Base-by-base conservation (phyloP, 1,139 yeast genomes). In the Trichomonascaceae sp. region DNA sequence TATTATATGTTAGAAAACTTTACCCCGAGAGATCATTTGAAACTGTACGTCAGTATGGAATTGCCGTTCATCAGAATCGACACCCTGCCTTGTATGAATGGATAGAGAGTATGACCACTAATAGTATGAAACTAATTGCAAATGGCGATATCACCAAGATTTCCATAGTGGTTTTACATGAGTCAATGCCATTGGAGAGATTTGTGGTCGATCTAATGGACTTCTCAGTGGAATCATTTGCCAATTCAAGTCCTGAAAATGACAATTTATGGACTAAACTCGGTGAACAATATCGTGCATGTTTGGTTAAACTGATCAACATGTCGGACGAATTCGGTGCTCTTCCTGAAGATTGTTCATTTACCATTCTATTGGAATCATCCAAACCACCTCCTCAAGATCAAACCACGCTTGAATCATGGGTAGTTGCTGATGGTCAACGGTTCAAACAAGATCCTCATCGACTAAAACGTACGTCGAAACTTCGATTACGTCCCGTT, bases 11-110 rank as follows among this genome's bases (percentile, higher is more conserved):
- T 15, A 63, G 72, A 19, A 55, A 58, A 4, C 63, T 74, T 1
- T 74, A 74, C 53, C 75, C 75, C 1, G 53, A 46, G 12, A 62
- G 58, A 9, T 60, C 74, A 10, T 74, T 73, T 53, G 55, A 58
- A 12, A 59, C 59, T 12, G 71, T 68, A 10, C 61, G 73, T 24
- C 66, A 63, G 53, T 71, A 70, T 53, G 69, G 66, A 32, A 58
- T 64, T 10, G 72, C 72, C 1, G 67, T 70, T 27, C 63, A 64
- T 47, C 70, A 70, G 52, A 62, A 62, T 54, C 62, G 73, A 32
- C 76, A 74, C 49, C 75, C 75, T 0, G 68, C 64, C 7, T 70
- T 74, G 15, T 57, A 62, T 47, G 63, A 63, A 15, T 74, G 74
- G 72, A 63, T 70, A 18, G 69, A 70, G 44, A 60, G 61, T 43